Evolutionary conservation across 306 rosid species (phyloP), one percentile per base, ranked within the genome.

Genomic region (Casuarina cunninghamiana): DNA sequence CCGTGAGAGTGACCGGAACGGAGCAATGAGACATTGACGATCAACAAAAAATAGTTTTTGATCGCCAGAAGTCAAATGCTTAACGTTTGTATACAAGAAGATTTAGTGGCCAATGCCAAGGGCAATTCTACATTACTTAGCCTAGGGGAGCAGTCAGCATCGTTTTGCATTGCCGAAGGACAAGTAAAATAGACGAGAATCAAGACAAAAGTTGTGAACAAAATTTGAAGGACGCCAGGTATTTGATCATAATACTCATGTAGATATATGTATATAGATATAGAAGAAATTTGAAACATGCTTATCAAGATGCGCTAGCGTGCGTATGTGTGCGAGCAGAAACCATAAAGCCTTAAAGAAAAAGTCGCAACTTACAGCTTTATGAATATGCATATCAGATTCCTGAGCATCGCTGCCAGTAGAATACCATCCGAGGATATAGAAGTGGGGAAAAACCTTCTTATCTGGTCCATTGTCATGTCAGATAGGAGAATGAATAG

Each of bases 341-440:
- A 61, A 12, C 49, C 71, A 68, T 38, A 70, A 11, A 61, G 72
- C 69, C 63, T 32, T 26, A 12, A 3, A 17, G 16, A n/a, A 7
- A 55, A 8, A 35, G 79, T 21, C 2, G 10, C 78, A 72, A 69
- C 92, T 83, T 72, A 96, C 99, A 75, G 97, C 98, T 86, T 83
- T 96, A 81, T 96, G 99, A 77, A 96, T 90, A 84, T 80, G 86
- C 97, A 93, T 96, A 76, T 96, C 99, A 32, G 96, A 84, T 80
- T 96, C 97, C 76, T 84, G 75, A 15, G 96, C 97, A 76, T 93
- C 97, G 74, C 90, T 87, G 46, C 99, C 99, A 5, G 96, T 96
- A 8, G 99, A 96, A 84, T 96, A 96, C 99, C 99, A 93, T 53
- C 99, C 99, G 44, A 96, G 84, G 50, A 96, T 83, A 84, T 96